These are phyloP conservation scores for Actinomortierella wolfii DNA, from an alignment of 371 early-diverging fungal genomes.

Conservation along the genomic window DNA sequence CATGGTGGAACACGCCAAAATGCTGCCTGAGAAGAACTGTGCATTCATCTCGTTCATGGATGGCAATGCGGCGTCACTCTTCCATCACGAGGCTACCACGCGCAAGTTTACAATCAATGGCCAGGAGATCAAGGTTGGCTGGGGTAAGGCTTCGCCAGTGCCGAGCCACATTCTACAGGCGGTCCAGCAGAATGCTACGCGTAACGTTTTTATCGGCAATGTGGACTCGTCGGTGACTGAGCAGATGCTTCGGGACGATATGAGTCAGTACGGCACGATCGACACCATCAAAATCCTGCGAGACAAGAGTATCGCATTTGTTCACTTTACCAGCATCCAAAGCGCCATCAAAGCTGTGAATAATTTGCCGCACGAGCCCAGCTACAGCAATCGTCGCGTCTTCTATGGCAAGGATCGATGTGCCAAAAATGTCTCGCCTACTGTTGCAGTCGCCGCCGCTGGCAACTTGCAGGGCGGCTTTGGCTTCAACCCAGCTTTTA, in stretches of 20 bases:
- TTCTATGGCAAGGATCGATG: constrained; percentile 87
- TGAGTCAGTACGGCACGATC: constrained; percentile 70
- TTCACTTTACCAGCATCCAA: constrained; percentile 73
- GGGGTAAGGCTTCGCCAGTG: constrained; percentile 73
- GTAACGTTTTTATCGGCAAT: constrained; percentile 79
- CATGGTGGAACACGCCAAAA: constrained; percentile 71
- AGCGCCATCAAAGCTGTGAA: constrained; percentile 76
- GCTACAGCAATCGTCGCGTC: constrained; percentile 62
- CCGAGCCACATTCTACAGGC: constrained; percentile 59
- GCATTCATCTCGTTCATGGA: constrained; percentile 83
- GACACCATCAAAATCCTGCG: constrained; percentile 73
- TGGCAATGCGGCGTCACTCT: constrained; percentile 61
- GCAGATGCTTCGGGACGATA: constrained; percentile 56
- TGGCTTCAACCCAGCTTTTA: constrained; percentile 13
- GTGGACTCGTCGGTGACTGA: constrained; percentile 63
- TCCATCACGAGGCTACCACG: constrained; percentile 56
- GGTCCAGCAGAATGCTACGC: constrained; percentile 69
- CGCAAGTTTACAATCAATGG: constrained; percentile 32
- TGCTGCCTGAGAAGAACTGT: constrained; percentile 80
- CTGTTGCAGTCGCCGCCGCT: constrained; percentile 2
- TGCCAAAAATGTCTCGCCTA: constrained; percentile 35
- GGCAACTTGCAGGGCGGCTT: constrained; percentile 13
- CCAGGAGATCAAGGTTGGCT: constrained; percentile 65
- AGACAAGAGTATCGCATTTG: constrained; percentile 81
- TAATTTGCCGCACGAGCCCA: constrained; percentile 55